phyloP scores from a whole-genome alignment of 2,329 filamentous ascomycete species.

The Aspergillus proliferans region DNA sequence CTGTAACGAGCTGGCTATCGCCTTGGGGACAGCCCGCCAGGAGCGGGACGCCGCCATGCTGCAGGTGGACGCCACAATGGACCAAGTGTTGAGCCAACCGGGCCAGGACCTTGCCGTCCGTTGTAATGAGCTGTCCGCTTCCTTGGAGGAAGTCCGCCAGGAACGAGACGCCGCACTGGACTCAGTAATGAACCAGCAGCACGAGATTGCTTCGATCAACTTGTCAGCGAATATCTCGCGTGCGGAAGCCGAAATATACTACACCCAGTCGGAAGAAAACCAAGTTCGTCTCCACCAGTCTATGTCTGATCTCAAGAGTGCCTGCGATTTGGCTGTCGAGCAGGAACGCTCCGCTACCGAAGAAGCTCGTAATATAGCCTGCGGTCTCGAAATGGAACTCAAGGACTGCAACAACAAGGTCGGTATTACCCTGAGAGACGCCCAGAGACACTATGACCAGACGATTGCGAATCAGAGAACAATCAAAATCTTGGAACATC shows the following conservation, averaged over 20 bases:
- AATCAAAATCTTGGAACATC: slow-evolving; percentile 9
- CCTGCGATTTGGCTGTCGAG: slow-evolving; percentile 5
- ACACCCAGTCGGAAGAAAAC: background rate
- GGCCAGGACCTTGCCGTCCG: background rate
- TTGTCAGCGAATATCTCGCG: background rate
- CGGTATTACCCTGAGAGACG: slow-evolving; percentile 7
- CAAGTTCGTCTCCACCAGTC: slow-evolving; percentile 2
- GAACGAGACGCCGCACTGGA: background rate
- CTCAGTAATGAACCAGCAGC: background rate
- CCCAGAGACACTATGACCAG: slow-evolving; percentile 6
- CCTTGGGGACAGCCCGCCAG: background rate
- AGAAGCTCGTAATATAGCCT: background rate
- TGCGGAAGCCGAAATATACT: slow-evolving; percentile 3
- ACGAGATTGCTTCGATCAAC: background rate
- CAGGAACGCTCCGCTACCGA: slow-evolving; percentile 1
- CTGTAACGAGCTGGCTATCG: too few relatives aligned
- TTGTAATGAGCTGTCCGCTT: background rate
- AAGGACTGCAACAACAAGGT: slow-evolving; percentile 2
- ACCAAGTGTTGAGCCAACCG: too few relatives aligned
- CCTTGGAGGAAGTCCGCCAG: background rate
- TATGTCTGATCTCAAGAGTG: slow-evolving; percentile 4
- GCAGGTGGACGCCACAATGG: background rate
- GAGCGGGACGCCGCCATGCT: background rate
- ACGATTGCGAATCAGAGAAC: slow-evolving; percentile 1
- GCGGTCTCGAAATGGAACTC: slow-evolving; percentile 1